phyloP scores from a whole-genome alignment of 2,329 filamentous ascomycete genomes.

The Ophiocordyceps camponoti-leonardi region DNA sequence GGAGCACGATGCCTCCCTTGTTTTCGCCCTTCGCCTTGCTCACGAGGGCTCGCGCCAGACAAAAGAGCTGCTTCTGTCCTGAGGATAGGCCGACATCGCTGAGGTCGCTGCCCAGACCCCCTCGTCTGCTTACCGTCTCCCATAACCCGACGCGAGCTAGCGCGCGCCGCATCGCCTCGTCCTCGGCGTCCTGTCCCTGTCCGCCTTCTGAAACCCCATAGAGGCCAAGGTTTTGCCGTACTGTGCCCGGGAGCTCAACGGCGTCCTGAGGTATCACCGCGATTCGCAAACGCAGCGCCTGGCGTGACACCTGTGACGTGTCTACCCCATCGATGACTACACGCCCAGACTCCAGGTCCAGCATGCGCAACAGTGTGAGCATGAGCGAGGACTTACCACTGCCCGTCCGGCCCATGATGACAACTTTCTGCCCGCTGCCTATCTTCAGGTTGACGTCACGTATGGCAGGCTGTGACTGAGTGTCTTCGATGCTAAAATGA shows the following conservation, averaged over 20 bases:
- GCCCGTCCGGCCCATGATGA: conserved; percentile 27
- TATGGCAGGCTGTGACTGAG: conserved; percentile 4
- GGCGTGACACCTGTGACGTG: conserved; percentile 9
- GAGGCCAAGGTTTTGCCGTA: conserved; percentile 28
- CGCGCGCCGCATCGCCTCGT: conserved; percentile 23
- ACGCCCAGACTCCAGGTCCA: conserved; percentile 23
- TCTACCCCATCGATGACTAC: conserved; percentile 30
- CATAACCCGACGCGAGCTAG: conserved; percentile 27
- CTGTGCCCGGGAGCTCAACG: conserved; percentile 22
- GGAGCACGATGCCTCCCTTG: conserved; percentile 18
- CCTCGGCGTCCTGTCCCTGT: conserved; percentile 12
- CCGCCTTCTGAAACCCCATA: too few relatives aligned
- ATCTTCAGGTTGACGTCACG: conserved; percentile 14
- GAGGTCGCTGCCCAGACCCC: conserved; percentile 18
- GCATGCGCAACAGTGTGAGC: conserved; percentile 27
- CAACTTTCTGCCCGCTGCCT: conserved; percentile 18
- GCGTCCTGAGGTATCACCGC: conserved; percentile 30
- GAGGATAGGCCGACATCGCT: conserved; percentile 18
- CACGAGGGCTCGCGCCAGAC: conserved; percentile 26
- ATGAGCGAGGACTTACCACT: conserved; percentile 21
- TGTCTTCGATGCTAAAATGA: not conserved
- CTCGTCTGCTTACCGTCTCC: conserved; percentile 18
- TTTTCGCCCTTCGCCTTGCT: conserved; percentile 2
- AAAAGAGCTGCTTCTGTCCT: conserved; percentile 31
- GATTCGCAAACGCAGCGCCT: conserved; percentile 13